Evolutionary conservation across 805 yeast species (phyloP), one percentile per base, ranked within the genome.

Genomic region (Myxozyma mucilagina): DNA sequence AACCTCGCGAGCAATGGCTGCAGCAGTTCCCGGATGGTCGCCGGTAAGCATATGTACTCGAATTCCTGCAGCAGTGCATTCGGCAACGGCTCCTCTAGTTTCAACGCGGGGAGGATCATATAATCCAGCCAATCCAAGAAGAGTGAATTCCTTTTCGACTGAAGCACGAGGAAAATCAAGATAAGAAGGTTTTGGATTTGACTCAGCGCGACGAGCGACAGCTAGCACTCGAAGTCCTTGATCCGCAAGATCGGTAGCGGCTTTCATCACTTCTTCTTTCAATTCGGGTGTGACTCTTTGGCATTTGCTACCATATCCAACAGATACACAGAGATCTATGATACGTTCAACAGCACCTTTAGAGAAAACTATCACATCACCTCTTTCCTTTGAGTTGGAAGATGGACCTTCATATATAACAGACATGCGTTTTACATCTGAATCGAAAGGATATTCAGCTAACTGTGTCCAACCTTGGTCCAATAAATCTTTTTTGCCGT

Each of bases 31-130:
- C 9, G 87, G 88, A 69, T 86, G 90, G 71, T 87, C 93, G 65
- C 93, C 93, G 16, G 93, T 87, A 43, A 88, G 80, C 93, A 87
- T 87, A 68, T 85, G 90, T 49, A 87, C 92, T 65, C 85, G 83
- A 67, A 87, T 85, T 63, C 93, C 93, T 13, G 93, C 93, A 51
- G 72, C 77, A 70, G 86, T 90, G 72, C 92, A 87, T 61, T 76
- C 72, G 67, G 80, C 81, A 29, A 87, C 92, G 5, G 89, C 82
- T 13, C 77, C 82, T 10, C 83, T 82, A 14, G 90, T 83, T 75
- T 87, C 92, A 11, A 77, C 75, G 68, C 93, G 79, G 58, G 93
- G 93, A 18, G 93, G 93, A 72, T 87, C 93, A 70, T 87, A 87
- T 65, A 87, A 87, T 63, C 93, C 93, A 68, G 86, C 84, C 29